Conservation (phyloP, 129 eudicot species). For the Flaveria sonorensis region DNA sequence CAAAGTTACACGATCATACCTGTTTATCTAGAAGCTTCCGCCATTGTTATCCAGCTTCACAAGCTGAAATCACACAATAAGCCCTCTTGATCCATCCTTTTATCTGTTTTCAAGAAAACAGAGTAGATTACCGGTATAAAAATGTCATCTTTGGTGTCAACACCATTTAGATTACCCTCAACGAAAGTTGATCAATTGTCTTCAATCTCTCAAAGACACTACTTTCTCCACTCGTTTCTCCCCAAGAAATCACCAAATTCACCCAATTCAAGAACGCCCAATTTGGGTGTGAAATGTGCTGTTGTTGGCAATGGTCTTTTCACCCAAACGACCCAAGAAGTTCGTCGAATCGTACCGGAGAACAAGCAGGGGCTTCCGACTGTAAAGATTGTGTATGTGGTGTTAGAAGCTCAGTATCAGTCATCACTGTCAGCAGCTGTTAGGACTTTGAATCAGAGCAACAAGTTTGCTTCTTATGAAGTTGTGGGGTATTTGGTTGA, state of each 20-base stretch:
- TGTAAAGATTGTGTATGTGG: constrained; percentile 92
- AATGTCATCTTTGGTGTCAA: constrained; percentile 87
- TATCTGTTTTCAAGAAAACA: constrained; percentile 43
- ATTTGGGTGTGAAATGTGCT: constrained; percentile 66
- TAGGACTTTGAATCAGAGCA: constrained; percentile 55
- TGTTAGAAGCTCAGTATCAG: constrained; percentile 95
- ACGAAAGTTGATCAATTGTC: constrained; percentile 63
- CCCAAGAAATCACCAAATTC: constrained; percentile 54
- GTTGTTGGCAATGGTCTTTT: constrained; percentile 90
- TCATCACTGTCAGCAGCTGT: constrained; percentile 88
- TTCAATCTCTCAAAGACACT: constrained; percentile 71
- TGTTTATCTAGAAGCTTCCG: not conserved
- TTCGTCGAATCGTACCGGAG: constrained; percentile 79
- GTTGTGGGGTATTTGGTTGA: constrained; percentile 97
- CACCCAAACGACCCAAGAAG: constrained; percentile 91
- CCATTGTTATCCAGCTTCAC: constrained; percentile 27
- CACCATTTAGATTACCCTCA: constrained; percentile 73
- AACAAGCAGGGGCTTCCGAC: constrained; percentile 64
- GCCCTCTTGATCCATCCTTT: not conserved
- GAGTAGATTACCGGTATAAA: not conserved
- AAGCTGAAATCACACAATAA: too few relatives aligned
- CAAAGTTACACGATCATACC: too few relatives aligned
- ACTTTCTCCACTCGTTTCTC: constrained; percentile 74
- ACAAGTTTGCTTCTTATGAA: constrained; percentile 61
- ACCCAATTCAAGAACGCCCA: constrained; percentile 45